phyloP scores from a whole-genome alignment of 306 rosid species.

The Trifolium pratense region DNA sequence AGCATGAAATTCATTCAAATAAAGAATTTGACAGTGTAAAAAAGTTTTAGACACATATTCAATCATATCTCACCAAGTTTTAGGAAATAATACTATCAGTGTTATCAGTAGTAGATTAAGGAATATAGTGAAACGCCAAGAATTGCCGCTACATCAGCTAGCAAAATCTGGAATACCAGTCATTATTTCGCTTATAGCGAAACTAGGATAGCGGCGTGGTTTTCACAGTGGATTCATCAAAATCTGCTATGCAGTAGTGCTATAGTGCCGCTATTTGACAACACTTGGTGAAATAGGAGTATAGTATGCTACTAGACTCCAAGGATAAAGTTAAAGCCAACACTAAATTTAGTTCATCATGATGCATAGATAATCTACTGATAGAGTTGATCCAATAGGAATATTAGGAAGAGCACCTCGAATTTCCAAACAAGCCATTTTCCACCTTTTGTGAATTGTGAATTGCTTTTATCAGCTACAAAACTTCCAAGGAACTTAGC shows the following conservation, averaged over 20 bases:
- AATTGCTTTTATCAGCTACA: slow-evolving; percentile 67
- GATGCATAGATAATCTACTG: slow-evolving; percentile 23
- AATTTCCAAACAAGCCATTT: slow-evolving; percentile 99
- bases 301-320: too few species aligned
- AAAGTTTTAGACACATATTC: neutral
- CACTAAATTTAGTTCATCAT: slow-evolving; percentile 1
- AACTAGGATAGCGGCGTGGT: too few species aligned
- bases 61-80: neutral
- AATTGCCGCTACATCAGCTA: too few species aligned
- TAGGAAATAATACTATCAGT: neutral
- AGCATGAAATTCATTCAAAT: slow-evolving; percentile 22
- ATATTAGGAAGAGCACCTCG: slow-evolving; percentile 64
- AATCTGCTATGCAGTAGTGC: too few species aligned
- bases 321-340: too few species aligned
- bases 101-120: too few species aligned
- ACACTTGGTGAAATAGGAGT: neutral
- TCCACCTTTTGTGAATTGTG: slow-evolving; percentile 79
- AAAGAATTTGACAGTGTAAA: neutral
- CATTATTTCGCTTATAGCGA: too few species aligned
- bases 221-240: too few species aligned
- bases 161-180: too few species aligned
- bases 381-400: slow-evolving; percentile 26
- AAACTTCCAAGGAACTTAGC: slow-evolving; percentile 95
- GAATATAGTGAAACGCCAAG: too few species aligned
- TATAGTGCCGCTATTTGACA: too few species aligned